phyloP scores from a whole-genome alignment of 208 protist genomes.

The Balamuthia mandrillaris region DNA sequence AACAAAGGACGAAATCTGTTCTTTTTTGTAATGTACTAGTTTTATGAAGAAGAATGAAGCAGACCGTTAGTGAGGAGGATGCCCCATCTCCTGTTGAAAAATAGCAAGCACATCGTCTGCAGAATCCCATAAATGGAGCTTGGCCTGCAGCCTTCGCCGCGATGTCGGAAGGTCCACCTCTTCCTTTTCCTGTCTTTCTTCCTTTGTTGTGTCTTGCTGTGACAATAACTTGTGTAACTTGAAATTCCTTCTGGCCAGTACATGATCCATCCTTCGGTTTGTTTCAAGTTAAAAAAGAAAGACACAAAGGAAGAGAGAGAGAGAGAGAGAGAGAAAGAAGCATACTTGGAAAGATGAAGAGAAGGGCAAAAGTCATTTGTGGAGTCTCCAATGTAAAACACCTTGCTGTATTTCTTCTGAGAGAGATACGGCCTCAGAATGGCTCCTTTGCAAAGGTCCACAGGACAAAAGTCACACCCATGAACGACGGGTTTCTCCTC shows the following conservation, averaged over 20 bases:
- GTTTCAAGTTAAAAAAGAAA: too few relatives aligned
- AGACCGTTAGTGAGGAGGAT: too few relatives aligned
- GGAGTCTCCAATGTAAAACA: conserved; percentile 32
- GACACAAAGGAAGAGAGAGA: background rate
- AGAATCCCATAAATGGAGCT: background rate
- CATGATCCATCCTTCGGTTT: background rate
- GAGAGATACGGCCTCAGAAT: background rate
- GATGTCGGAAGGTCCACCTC: background rate
- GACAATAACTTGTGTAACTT: background rate
- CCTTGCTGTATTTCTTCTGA: background rate
- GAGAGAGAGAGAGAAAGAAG: background rate
- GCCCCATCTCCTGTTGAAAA: too few relatives aligned
- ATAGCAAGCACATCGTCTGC: background rate
- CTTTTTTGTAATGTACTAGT: too few relatives aligned
- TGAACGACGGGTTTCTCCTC: background rate
- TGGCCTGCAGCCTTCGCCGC: too few relatives aligned
- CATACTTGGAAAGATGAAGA: background rate
- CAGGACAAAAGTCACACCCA: background rate
- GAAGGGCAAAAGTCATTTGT: conserved; percentile 14
- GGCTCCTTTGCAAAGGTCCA: conserved; percentile 3
- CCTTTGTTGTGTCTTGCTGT: too few relatives aligned
- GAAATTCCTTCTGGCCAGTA: background rate
- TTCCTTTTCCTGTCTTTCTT: background rate
- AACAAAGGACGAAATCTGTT: too few relatives aligned
- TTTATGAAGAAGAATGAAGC: too few relatives aligned